phyloP scores from a whole-genome alignment of 345 rosid genomes.

The Heritiera littoralis region DNA sequence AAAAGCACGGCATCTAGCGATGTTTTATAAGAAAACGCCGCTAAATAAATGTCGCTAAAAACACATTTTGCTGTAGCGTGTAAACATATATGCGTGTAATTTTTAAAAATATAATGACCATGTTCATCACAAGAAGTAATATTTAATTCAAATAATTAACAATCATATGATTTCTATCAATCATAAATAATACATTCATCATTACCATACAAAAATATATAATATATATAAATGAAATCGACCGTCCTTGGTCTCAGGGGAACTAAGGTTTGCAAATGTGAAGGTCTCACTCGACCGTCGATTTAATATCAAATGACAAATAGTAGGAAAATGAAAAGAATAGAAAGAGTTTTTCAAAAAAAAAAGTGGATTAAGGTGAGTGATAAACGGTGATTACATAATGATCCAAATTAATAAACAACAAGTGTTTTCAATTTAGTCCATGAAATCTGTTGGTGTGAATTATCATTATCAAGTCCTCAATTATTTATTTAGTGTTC shows the following conservation, averaged over 20 bases:
- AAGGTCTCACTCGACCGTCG: not conserved
- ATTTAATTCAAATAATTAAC: too few species aligned
- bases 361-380: not conserved
- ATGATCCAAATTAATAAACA: not conserved
- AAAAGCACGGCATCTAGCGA: too few species aligned
- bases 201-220: too few species aligned
- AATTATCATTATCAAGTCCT: not conserved
- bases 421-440: not conserved
- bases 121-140: too few species aligned
- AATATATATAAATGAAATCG: not conserved
- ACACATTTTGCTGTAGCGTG: too few species aligned
- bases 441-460: not conserved
- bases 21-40: too few species aligned
- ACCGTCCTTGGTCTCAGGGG: not conserved
- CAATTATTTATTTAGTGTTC: not conserved
- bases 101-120: too few species aligned
- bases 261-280: not conserved
- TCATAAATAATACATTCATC: too few species aligned
- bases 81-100: too few species aligned
- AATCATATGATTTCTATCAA: not conserved
- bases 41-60: too few species aligned
- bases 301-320: not conserved
- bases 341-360: not conserved
- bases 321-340: not conserved
- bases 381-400: conserved; percentile 2